Evolutionary conservation across 352 stramenopile species (phyloP), one percentile per base, ranked within the genome.

Genomic region (Phytophthora lateralis): DNA sequence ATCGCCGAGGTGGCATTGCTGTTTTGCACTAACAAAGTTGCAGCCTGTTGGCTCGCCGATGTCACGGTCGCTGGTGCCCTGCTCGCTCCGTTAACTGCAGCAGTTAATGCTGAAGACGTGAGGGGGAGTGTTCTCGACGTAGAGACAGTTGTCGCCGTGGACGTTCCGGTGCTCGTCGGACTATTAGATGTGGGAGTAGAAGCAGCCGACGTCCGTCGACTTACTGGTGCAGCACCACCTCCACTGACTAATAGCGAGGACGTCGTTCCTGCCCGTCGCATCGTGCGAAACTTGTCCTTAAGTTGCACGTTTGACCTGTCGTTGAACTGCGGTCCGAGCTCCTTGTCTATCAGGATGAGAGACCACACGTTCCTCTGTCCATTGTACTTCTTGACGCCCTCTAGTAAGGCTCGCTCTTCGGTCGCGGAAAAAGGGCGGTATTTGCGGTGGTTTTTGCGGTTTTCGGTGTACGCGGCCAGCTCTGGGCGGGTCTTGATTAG

Each of bases 381-480:
- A 42, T 88, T 89, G 76, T 92, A 93, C 64, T 92, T 91, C 55
- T 88, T 90, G 35, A 93, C 85, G 7, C 85, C 85, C 44, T 93
- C 85, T 60, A 97, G 78, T n/a, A 98, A 61, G n/a, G 84, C 80
- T 17, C 81, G 78, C 35, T 85, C 73, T 62, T 98, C 93, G 1
- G 79, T 70, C 0, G 80, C 76, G 4, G 80, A 83, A 55, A 93
- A 93, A 12, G 85, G 85, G 1, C 85, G 80, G 47, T 93, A 93
- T 58, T 93, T 93, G 51, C 85, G 82, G 54, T 92, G 82, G 60
- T 93, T 93, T 48, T 93, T 93, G n/a, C 85, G 78, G 58, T 93
- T 93, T 44, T 93, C 82, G 11, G 85, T 93, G 68, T 93, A 93
- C 41, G 74, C 63, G 11, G 82, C 76, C 5, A 93, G 70, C 49